These are phyloP conservation scores for Pichia sp. DNA, from an alignment of 1,139 yeast species.

Conservation along the genomic window DNA sequence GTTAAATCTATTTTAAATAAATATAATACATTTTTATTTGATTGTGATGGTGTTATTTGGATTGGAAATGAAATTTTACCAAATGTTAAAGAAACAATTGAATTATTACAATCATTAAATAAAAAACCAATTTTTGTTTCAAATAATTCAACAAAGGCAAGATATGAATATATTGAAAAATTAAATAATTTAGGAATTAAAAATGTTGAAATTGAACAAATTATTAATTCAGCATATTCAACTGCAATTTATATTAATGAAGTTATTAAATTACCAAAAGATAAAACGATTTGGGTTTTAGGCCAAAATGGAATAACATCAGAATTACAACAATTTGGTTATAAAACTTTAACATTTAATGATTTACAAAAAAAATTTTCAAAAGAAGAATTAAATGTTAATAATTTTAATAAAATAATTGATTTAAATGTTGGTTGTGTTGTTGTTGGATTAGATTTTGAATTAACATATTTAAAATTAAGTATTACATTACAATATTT, in stretches of 20 bases:
- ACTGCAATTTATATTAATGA: conserved; percentile 80
- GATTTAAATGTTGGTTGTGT: conserved; percentile 83
- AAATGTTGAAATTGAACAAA: conserved; percentile 54
- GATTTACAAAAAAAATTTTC: conserved; percentile 22
- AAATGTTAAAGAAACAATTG: conserved; percentile 60
- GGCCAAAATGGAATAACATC: conserved; percentile 80
- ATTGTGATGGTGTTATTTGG: conserved; percentile 96
- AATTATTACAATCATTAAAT: conserved; percentile 41
- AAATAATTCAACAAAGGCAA: conserved; percentile 88
- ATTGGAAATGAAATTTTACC: conserved; percentile 71
- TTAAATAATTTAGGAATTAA: conserved; percentile 68
- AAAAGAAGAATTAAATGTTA: conserved; percentile 38
- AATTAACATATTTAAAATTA: conserved; percentile 72
- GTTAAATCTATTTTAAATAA: conserved; percentile 50
- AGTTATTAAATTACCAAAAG: conserved; percentile 59
- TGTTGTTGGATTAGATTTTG: conserved; percentile 76
- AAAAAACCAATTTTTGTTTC: conserved; percentile 86
- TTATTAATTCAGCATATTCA: conserved; percentile 90
- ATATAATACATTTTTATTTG: conserved; percentile 81
- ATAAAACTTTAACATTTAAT: conserved; percentile 44
- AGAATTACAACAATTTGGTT: conserved; percentile 65
- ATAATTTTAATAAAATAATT: conserved; percentile 45
- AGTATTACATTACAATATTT: conserved; percentile 81
- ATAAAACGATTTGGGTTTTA: conserved; percentile 73
- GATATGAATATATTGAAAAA: conserved; percentile 69